phyloP scores from a whole-genome alignment of 129 eudicot genomes.

The Flaveria sonorensis region DNA sequence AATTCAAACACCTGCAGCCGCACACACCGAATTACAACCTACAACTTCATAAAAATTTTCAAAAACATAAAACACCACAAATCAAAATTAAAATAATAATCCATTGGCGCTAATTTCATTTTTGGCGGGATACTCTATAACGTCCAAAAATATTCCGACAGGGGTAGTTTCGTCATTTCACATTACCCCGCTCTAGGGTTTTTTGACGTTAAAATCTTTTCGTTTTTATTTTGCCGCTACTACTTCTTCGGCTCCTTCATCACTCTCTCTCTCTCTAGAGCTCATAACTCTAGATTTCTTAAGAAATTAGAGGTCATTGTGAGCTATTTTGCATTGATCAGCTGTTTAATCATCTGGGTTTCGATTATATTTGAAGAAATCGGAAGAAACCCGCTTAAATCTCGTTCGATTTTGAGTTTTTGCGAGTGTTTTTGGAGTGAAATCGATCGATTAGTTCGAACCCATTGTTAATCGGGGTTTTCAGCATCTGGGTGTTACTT shows the following conservation, averaged over 20 bases:
- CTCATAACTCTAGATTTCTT: background rate
- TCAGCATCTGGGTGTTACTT: background rate
- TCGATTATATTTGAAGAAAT: background rate
- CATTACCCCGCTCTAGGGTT: slow-evolving; percentile 69
- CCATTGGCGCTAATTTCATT: slow-evolving; percentile 45
- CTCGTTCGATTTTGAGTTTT: background rate
- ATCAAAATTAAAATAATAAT: slow-evolving; percentile 22
- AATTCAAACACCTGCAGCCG: slow-evolving; percentile 25
- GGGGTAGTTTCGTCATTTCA: slow-evolving; percentile 52
- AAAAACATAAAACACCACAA: background rate
- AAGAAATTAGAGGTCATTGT: background rate
- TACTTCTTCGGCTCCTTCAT: slow-evolving; percentile 23
- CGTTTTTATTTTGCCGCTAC: slow-evolving; percentile 42
- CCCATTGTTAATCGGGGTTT: background rate
- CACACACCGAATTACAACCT: slow-evolving; percentile 35
- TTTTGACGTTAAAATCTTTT: slow-evolving; percentile 49
- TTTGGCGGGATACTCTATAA: slow-evolving; percentile 50
- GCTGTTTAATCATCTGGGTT: background rate
- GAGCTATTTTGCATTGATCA: background rate
- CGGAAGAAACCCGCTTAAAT: background rate
- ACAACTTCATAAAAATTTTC: slow-evolving; percentile 1
- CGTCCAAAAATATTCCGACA: slow-evolving; percentile 35
- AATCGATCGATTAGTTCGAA: background rate
- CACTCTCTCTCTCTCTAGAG: background rate
- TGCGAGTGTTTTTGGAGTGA: background rate